A percentile compares a stretch with the other conserved stretches of the same genome.
phyloP scores from a whole-genome alignment of 164 flowering plant species.

The Kalanchoe fedtschenkoi region DNA sequence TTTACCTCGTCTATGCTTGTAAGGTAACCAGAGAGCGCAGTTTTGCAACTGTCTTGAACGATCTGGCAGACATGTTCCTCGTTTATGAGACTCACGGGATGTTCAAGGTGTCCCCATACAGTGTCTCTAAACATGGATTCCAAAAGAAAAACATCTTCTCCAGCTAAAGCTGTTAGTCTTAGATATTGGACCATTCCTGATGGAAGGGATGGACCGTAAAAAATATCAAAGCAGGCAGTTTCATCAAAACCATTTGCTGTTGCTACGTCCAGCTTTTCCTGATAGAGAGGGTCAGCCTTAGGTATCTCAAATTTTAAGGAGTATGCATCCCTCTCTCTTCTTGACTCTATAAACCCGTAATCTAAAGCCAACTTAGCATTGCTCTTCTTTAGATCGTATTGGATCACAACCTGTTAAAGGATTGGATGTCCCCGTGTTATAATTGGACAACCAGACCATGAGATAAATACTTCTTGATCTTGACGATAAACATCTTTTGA shows the following conservation, averaged over 20 bases:
- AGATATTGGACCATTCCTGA: slow-evolving; percentile 59
- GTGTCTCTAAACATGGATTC: slow-evolving; percentile 83
- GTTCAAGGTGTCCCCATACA: slow-evolving; percentile 72
- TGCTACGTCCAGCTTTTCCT: slow-evolving; percentile 84
- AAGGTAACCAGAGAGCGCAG: slow-evolving; percentile 61
- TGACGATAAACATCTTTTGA: neutral
- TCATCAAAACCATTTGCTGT: slow-evolving; percentile 64
- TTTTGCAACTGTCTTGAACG: slow-evolving; percentile 59
- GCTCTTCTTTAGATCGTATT: slow-evolving; percentile 79
- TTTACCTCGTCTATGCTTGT: slow-evolving; percentile 78
- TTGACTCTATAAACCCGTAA: slow-evolving; percentile 74
- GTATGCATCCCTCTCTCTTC: slow-evolving; percentile 43
- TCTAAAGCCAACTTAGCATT: slow-evolving; percentile 87
- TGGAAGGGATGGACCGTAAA: slow-evolving; percentile 55
- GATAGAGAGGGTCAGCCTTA: slow-evolving; percentile 64
- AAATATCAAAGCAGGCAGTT: slow-evolving; percentile 67
- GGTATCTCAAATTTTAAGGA: slow-evolving; percentile 67
- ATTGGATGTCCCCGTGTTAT: neutral
- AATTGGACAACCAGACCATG: neutral
- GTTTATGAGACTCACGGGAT: slow-evolving; percentile 72
- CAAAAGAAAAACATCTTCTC: slow-evolving; percentile 81
- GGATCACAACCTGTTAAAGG: slow-evolving; percentile 60
- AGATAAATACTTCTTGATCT: neutral
- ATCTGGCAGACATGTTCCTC: slow-evolving; percentile 77
- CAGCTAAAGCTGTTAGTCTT: slow-evolving; percentile 69